phyloP scores from a whole-genome alignment of 2,329 filamentous ascomycete species.

The Fusarium protoensiforme region DNA sequence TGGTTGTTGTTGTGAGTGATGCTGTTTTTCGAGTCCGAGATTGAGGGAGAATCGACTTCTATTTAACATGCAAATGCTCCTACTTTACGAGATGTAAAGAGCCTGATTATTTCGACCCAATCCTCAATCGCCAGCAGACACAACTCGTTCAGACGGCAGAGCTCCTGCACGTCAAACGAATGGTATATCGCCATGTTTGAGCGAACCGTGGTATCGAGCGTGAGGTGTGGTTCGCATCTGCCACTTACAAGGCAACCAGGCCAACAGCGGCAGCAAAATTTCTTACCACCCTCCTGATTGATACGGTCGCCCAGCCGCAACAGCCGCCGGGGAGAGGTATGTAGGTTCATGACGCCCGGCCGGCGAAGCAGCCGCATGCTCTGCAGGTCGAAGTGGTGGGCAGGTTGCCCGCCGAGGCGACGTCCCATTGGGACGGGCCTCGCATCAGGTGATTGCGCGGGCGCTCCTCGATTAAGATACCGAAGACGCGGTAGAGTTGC shows the following conservation, averaged over 20 bases:
- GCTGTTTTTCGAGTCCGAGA: neutral
- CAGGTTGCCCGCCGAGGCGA: neutral
- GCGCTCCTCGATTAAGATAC: neutral
- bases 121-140: neutral
- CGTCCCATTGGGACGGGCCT: neutral
- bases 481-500: neutral
- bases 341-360: neutral
- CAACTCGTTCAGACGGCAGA: neutral
- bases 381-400: neutral
- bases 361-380: neutral
- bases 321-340: neutral
- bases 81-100: constrained; percentile 1
- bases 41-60: constrained; percentile 12
- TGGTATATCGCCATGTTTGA: neutral
- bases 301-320: constrained; percentile 1
- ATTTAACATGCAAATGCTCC: constrained; percentile 23
- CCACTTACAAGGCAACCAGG: neutral
- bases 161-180: constrained; percentile 17
- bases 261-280: neutral
- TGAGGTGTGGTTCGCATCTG: constrained; percentile 24
- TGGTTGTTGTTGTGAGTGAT: constrained; percentile 1
- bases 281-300: neutral
- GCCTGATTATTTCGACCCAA: neutral
- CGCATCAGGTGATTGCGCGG: neutral
- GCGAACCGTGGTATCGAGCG: constrained; percentile 2